Evolutionary conservation across 495 filamentous ascomycete species (phyloP).

Genomic region (Halenospora varia): DNA sequence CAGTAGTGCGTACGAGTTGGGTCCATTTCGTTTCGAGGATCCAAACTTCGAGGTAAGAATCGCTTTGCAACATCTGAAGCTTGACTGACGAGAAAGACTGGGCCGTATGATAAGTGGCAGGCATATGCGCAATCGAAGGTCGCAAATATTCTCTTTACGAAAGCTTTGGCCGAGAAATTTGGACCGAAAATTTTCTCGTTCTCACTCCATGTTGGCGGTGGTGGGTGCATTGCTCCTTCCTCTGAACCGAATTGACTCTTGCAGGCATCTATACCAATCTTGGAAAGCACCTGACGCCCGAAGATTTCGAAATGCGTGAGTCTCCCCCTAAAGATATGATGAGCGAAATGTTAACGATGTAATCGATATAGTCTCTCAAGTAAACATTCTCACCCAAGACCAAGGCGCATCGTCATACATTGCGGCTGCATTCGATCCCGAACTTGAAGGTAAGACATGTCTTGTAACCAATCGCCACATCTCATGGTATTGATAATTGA

Average conservation of each 20-base stretch:
- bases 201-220: not conserved
- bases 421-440: slow-evolving; percentile 3
- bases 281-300: not conserved
- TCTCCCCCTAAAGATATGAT: not conserved
- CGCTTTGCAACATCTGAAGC: not conserved
- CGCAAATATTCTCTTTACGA: slow-evolving; percentile 51
- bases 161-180: slow-evolving; percentile 31
- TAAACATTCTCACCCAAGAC: not conserved
- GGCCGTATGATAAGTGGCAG: slow-evolving; percentile 18
- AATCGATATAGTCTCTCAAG: not conserved
- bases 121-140: slow-evolving; percentile 55
- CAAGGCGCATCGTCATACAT: not conserved
- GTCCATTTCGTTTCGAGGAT: slow-evolving; percentile 1
- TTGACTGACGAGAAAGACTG: not conserved
- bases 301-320: not conserved
- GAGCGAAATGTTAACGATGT: not conserved
- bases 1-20: not conserved
- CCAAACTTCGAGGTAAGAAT: slow-evolving; percentile 3
- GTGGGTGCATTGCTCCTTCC: not conserved
- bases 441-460: not conserved
- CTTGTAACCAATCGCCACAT: not conserved
- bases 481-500: not conserved
- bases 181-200: slow-evolving; percentile 5
- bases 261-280: not conserved
- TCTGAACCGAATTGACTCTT: not conserved